phyloP scores from a whole-genome alignment of 768 basidiomycete genomes.

The Boletellus sp. region DNA sequence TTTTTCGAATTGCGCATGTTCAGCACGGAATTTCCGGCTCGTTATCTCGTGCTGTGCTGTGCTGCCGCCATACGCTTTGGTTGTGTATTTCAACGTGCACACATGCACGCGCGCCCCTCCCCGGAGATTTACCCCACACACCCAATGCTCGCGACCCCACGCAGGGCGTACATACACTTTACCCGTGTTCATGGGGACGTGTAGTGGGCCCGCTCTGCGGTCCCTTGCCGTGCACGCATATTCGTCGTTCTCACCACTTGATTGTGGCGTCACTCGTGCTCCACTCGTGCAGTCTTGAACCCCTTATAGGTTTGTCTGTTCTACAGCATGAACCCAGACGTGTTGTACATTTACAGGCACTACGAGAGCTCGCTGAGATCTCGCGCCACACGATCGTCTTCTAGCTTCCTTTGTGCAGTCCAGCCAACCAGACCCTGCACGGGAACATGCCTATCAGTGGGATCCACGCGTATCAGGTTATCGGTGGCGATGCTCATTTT shows the following conservation, averaged over 20 bases:
- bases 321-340: conserved; percentile 4
- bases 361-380: conserved; percentile 23
- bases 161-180: not conserved
- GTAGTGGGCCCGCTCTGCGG: not conserved
- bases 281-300: conserved; percentile 19
- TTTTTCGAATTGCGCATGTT: conserved; percentile 6
- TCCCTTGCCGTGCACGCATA: not conserved
- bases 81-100: not conserved
- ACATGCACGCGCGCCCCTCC: not conserved
- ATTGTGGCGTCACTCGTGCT: not conserved
- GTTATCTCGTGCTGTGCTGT: conserved; percentile 1
- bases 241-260: conserved; percentile 1
- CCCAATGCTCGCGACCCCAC: not conserved
- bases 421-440: not conserved
- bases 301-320: conserved; percentile 5
- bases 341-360: conserved; percentile 10
- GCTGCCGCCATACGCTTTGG: not conserved
- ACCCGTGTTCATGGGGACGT: not conserved
- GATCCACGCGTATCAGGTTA: conserved; percentile 6
- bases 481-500: conserved; percentile 9
- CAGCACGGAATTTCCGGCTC: not conserved
- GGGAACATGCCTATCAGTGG: not conserved
- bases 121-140: conserved; percentile 20
- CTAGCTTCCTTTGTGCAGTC: not conserved
- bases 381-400: conserved; percentile 15